Base-by-base conservation (phyloP, 2,329 filamentous ascomycete species). In the Apiospora koreana region DNA sequence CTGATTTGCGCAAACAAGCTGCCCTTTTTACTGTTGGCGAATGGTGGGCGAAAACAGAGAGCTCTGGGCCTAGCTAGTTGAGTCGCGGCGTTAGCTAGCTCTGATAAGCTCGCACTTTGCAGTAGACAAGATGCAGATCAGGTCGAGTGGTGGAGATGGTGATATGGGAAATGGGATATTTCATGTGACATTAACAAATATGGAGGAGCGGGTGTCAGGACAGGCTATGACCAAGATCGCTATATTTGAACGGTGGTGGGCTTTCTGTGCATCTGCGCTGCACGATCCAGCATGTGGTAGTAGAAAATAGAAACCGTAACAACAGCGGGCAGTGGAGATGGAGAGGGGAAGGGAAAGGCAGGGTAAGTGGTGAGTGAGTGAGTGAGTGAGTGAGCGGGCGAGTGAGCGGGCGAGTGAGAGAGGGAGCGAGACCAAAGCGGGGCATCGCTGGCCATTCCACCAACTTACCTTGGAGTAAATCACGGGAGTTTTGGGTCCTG, bases 301-400 rank as follows among this genome's bases (percentile, higher is more conserved):
- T 72, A 75, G 74, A 73, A 75, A 77, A 76, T 74, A 76, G 72
- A 74, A 74, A 76, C 71, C 68, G 65, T 67, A 69, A 45, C n/a
- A 43, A 45, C 41, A 35, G 38, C 64, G 41, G 64, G 38, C 38
- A 66, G 64, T 42, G 64, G 64, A 45, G 64, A 45, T 38, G 42
- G 64, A 66, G 64, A 66, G 64, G 64, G 64, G 42, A 45, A 66
- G 38, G 54, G 28, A 38, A 62, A 62, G 54, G 54, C 54, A 62
- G 54, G 25, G 46, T 23, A 41, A 10, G 38, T 41, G n/a, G 42
- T 45, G 42, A 45, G 42, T 5, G 16, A 45, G 42, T 28, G 46
- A 28, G 48, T 54, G 48, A 31, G 23, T 28, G 48, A 31, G 54
- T 5, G 54, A 62, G 54, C 6, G 31, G 18, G 50, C 25, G 48